Evolutionary conservation across 2,329 filamentous ascomycete species (phyloP), one percentile per base, ranked within the genome.

Genomic region (Cladophialophora carrionii): DNA sequence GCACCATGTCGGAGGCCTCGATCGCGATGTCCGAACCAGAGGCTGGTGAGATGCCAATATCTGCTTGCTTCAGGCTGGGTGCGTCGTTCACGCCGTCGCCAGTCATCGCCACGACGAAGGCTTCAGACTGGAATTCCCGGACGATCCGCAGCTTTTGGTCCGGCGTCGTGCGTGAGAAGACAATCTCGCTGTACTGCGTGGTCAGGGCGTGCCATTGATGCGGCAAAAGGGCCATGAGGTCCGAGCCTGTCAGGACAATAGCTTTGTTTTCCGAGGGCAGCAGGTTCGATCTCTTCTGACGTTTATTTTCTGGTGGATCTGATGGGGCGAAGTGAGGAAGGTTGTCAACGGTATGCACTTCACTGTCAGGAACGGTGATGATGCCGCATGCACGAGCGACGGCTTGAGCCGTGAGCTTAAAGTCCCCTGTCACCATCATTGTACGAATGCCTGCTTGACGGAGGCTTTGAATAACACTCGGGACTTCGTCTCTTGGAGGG

Each of bases 341-440:
- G 1, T 84, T 81, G 0, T 80, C 79, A 7, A 85, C 77, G 46
- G 83, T 78, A 66, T 90, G 83, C 3, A 89, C 54, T 48, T 67
- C 46, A 4, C 46, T 49, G 57, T 80, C 1, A 78, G 71, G 1
- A 77, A 74, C 1, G 77, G 74, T 88, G 59, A 92, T 82, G 72
- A 92, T 91, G 8, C 89, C 88, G 65, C 88, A 90, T 61, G 91
- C 85, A 2, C 84, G 81, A 0, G 90, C 89, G 67, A 93, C 92
- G 1, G 89, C 88, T 67, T 87, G 82, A 0, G 90, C 90, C 0
- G 90, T 93, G 17, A 92, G 82, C 29, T 88, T 87, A 73, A 90
- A 92, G 72, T 93, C 90, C 9, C 90, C 89, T 1, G 90, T 93
- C 0, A 92, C 90, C 90, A 93, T 93, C 75, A 90, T 88, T 32